A percentile compares a stretch with the other conserved stretches of the same genome.
phyloP scores from a whole-genome alignment of 73 alveolate genomes.

The Paramecium biaurelia region DNA sequence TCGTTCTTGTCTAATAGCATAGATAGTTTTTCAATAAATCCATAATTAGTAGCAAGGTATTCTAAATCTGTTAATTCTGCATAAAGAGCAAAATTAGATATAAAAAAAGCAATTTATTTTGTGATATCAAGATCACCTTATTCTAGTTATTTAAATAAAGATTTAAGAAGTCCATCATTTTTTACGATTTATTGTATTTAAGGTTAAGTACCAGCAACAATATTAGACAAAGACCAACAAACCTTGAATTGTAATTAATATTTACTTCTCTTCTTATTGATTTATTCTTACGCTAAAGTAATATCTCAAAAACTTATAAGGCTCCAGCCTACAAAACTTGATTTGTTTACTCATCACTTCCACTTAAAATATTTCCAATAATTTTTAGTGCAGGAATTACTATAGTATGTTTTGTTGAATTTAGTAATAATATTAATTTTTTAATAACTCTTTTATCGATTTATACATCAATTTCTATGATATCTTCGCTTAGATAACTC shows the following conservation, averaged over 20 bases:
- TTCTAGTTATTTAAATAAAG: neutral
- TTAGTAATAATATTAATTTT: neutral
- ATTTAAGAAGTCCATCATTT: neutral
- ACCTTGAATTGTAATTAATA: neutral
- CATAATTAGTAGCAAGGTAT: neutral
- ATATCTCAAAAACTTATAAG: neutral
- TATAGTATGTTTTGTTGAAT: neutral
- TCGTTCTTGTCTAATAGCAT: neutral
- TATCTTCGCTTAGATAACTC: neutral
- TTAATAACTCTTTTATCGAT: neutral
- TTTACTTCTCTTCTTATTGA: neutral
- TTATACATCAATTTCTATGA: neutral
- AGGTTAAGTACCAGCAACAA: neutral
- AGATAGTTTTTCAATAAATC: neutral
- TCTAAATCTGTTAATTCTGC: neutral
- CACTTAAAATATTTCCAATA: neutral
- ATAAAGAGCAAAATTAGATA: neutral
- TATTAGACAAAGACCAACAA: neutral
- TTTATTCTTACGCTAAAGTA: neutral
- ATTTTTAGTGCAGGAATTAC: neutral
- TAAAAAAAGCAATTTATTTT: neutral
- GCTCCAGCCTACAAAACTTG: neutral
- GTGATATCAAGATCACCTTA: neutral
- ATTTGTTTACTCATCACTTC: neutral
- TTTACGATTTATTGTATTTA: neutral